Evolutionary conservation across 2,329 filamentous ascomycete species (phyloP).

Genomic region (Cadophora sp.): DNA sequence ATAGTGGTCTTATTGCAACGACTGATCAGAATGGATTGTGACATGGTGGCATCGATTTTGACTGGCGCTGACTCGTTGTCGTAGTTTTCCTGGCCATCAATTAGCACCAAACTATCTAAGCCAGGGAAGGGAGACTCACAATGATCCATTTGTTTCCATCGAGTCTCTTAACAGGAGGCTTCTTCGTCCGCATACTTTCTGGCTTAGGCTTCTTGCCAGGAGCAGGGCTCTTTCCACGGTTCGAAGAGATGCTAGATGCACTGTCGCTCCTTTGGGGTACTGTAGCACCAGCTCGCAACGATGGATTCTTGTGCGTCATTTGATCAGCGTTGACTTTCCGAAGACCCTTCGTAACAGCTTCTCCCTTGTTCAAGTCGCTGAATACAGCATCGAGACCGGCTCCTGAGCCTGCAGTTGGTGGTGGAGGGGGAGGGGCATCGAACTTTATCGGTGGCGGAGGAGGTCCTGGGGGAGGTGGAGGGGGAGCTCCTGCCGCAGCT

Average conservation of each 20-base stretch:
- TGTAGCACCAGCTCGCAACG: conserved; percentile 74
- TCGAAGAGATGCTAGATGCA: conserved; percentile 57
- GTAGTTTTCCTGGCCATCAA: conserved; percentile 77
- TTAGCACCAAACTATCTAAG: conserved; percentile 22
- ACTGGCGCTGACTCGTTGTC: conserved; percentile 77
- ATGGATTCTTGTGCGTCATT: conserved; percentile 99
- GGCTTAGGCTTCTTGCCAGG: conserved; percentile 89
- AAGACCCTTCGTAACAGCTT: conserved; percentile 84
- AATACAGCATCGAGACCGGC: conserved; percentile 86
- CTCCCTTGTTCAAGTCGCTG: conserved; percentile 86
- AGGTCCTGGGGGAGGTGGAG: conserved; percentile 73
- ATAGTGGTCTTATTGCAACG: conserved; percentile 91
- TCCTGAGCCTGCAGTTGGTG: conserved; percentile 53
- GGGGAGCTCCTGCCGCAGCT: conserved; percentile 60
- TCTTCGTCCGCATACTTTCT: conserved; percentile 83
- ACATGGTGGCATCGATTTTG: conserved; percentile 80
- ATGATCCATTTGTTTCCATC: conserved; percentile 95
- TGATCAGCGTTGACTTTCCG: conserved; percentile 94
- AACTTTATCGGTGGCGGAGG: conserved; percentile 57
- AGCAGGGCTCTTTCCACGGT: conserved; percentile 80
- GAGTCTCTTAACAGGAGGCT: conserved; percentile 78
- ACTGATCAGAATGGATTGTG: conserved; percentile 90
- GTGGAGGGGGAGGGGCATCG: conserved; percentile 57
- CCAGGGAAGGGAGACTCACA: conserved; percentile 52
- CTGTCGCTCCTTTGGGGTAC: conserved; percentile 66